Evolutionary conservation across 345 rosid genomes (phyloP), one percentile per base, ranked within the genome.

Genomic region (Mallotus nudiflorus): DNA sequence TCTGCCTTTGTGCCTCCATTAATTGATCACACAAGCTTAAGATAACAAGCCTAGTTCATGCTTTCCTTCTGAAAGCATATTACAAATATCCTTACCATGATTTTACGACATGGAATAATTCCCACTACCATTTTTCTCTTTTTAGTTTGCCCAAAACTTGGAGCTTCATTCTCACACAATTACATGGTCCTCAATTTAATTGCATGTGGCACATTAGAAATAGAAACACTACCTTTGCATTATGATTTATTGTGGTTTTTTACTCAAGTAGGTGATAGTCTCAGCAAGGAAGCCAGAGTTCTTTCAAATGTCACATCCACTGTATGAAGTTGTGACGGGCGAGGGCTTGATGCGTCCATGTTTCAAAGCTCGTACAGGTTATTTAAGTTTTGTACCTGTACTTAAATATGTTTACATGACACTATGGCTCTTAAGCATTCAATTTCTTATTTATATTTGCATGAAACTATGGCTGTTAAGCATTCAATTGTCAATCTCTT

Each of bases 221-320:
- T 59, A 15, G 31, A 16, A 22, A 24, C 33, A 12, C 27, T 28
- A 37, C 37, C 60, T 16, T 16, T 35, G 28, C 18, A 35, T 53
- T n/a, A 12, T 58, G 48, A n/a, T 19, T 3, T 27, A 25, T 69
- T 78, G 27, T 51, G 64, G 69, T 53, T 66, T 42, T 68, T 51
- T 16, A 42, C 19, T 12, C 29, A 5, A 81, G 24, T 73, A 92
- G 98, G 98, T 92, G 53, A 92, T 92, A 84, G 91, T 93, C 53
- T 93, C 98, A 27, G 96, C 98, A 20, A 91, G 97, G 82, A 93
- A 93, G 84, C 97, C 98, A 35, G 98, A 93, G 83, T 93, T 93
- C 86, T 93, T 93, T 81, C 98, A 93, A 84, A 93, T 83, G 92
- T 88, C 97, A 55, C 98, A 91, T 77, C 98, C 98, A 44, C 63